These are phyloP conservation scores for Skeletonema tropicum DNA, from an alignment of 108 stramenopile species.

Conservation along the genomic window DNA sequence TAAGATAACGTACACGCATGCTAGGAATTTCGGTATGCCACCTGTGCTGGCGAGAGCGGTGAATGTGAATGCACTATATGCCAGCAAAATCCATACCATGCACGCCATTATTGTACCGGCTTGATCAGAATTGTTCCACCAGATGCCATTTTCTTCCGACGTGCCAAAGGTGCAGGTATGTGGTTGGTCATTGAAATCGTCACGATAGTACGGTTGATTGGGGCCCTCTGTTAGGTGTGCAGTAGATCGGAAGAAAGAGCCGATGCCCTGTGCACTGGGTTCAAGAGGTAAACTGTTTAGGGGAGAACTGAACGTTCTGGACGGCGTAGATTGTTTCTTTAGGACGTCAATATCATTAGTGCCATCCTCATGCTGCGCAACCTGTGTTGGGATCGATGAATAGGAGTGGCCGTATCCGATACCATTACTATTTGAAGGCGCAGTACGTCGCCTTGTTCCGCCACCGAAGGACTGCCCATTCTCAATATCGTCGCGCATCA, in stretches of 20 bases:
- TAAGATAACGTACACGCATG: constrained; percentile 57
- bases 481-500: constrained; percentile 53
- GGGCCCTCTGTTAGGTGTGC: constrained; percentile 48
- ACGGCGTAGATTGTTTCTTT: constrained; percentile 38
- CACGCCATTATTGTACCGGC: constrained; percentile 79
- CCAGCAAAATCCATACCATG: constrained; percentile 77
- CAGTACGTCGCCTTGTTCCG: constrained; percentile 41
- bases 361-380: constrained; percentile 15
- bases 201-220: constrained; percentile 59
- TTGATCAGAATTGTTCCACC: constrained; percentile 77
- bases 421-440: constrained; percentile 10
- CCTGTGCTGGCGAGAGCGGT: constrained; percentile 64
- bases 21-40: constrained; percentile 51
- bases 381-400: constrained; percentile 36
- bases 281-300: not conserved
- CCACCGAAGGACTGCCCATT: constrained; percentile 32
- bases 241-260: constrained; percentile 26
- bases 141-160: constrained; percentile 71
- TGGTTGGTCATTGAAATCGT: constrained; percentile 71
- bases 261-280: not conserved
- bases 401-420: constrained; percentile 17
- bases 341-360: constrained; percentile 21
- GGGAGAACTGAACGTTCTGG: constrained; percentile 22
- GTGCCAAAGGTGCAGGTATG: constrained; percentile 74
- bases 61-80: constrained; percentile 71